These are phyloP conservation scores for Boletus holoroseus DNA, from an alignment of 1,284 basidiomycete species.

Conservation along the genomic window DNA sequence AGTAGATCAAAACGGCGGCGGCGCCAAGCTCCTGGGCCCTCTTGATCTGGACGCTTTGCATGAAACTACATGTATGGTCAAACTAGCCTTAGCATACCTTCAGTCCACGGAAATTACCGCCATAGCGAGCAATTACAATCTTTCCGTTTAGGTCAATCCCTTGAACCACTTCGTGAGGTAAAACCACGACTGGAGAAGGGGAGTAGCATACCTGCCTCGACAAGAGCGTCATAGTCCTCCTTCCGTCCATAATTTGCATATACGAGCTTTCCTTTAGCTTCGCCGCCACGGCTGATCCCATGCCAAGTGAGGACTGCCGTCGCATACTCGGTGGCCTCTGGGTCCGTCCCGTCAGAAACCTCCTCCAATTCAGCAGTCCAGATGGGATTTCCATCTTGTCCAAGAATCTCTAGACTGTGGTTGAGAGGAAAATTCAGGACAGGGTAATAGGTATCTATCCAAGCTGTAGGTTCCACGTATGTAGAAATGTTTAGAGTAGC, in stretches of 20 bases:
- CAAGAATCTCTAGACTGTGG: conserved; percentile 45
- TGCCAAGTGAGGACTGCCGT: conserved; percentile 46
- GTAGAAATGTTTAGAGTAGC: conserved; percentile 44
- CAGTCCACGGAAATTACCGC: conserved; percentile 64
- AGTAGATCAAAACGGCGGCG: conserved; percentile 58
- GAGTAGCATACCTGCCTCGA: conserved; percentile 23
- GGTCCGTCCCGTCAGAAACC: conserved; percentile 43
- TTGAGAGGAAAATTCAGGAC: conserved; percentile 57
- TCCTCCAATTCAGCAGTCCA: conserved; percentile 55
- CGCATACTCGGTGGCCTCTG: conserved; percentile 43
- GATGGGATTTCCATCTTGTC: conserved; percentile 38
- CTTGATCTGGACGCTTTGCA: conserved; percentile 41
- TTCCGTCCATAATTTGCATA: conserved; percentile 66
- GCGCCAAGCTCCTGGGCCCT: conserved; percentile 70
- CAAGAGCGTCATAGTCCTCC: conserved; percentile 37
- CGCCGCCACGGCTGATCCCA: conserved; percentile 46
- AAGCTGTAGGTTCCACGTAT: conserved; percentile 42
- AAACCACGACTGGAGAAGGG: background rate
- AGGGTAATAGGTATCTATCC: conserved; percentile 65
- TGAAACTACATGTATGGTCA: background rate
- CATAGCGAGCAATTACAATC: conserved; percentile 68
- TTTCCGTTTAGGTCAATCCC: conserved; percentile 63
- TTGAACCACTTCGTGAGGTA: conserved; percentile 13
- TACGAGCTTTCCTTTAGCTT: conserved; percentile 53
- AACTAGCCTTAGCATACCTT: conserved; percentile 36